Base-by-base conservation (phyloP, 2,329 filamentous ascomycete genomes). In the Aspergillus sp. region DNA sequence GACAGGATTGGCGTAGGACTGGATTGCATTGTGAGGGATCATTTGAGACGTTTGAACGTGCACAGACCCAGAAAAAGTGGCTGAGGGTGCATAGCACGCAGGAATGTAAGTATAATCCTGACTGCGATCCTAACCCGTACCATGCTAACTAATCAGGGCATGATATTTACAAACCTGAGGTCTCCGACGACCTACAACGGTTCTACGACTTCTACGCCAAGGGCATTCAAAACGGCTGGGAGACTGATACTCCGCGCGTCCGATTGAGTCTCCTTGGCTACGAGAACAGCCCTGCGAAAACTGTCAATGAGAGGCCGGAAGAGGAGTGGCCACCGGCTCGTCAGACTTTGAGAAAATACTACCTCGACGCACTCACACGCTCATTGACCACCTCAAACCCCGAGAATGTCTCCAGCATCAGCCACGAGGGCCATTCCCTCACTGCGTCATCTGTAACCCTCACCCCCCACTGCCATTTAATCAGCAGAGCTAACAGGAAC, bases 51-150 rank as follows among this genome's bases (percentile, higher is more conserved):
- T 63, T 54, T 39, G 46, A 52, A n/a, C 32, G 23, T 2, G 46
- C 53, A 12, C 23, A 9, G 6, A 52, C 48, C 2, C 37, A 47
- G 12, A 43, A 46, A 5, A 60, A 62, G 43, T 59, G 60, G 60
- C 47, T 53, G 15, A 52, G 52, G 5, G 48, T 63, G 0, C 61
- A 64, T 39, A 30, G 49, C 1, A 57, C 57, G 0, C 59, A 63
- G 30, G 61, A 65, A 32, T 63, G 41, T 42, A 12, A 23, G 22
- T 25, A 5, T 17, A 3, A 41, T 17, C 17, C 9, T 41, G n/a
- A 12, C 4, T 7, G 5, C 5, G 10, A 41, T 41, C 10, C 17
- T 19, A 2, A 4, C 13, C 32, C 1, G 6, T 39, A 42, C 10
- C 13, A 42, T 22, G 20, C 19, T 41, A 41, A 41, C 2, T 13